Conservation (phyloP, 768 basidiomycete genomes). For the Mrakia frigida region DNA sequence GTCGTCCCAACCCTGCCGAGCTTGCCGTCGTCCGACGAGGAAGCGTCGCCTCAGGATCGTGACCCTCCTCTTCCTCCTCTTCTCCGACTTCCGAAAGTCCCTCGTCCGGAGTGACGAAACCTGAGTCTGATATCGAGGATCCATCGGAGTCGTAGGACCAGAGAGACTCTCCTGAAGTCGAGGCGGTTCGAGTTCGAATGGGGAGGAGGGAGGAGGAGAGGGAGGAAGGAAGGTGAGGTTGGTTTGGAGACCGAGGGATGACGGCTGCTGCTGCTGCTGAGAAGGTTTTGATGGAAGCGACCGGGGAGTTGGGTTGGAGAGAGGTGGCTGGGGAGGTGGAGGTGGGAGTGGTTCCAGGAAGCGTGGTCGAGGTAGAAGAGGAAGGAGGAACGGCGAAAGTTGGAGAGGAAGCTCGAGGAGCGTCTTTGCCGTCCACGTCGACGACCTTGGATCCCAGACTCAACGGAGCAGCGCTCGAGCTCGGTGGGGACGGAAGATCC, state of each 20-base stretch:
- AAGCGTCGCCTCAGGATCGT: not conserved
- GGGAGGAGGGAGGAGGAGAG: not conserved
- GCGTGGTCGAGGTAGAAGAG: not conserved
- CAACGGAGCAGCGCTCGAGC: not conserved
- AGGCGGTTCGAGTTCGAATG: not conserved
- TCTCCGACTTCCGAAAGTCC: conserved; percentile 30
- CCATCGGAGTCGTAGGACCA: conserved; percentile 19
- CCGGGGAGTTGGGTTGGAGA: too few relatives aligned
- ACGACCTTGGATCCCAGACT: not conserved
- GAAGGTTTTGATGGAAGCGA: too few relatives aligned
- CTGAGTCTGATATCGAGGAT: conserved; percentile 6
- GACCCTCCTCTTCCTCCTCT: conserved; percentile 19
- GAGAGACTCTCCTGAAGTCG: conserved; percentile 21
- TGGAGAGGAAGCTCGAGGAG: not conserved
- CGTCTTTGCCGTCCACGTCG: not conserved
- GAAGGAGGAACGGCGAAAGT: not conserved
- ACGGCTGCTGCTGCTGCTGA: too few relatives aligned
- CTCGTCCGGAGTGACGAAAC: conserved; percentile 29
- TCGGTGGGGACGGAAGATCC: not conserved
- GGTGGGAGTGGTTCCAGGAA: not conserved
- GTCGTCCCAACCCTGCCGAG: not conserved
- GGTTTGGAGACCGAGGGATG: not conserved
- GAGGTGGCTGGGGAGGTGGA: too few relatives aligned
- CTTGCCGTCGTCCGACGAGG: not conserved
- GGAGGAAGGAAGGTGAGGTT: not conserved